Evolutionary conservation across 305 asterid genomes (phyloP).

Genomic region (Euphrasia arctica): DNA sequence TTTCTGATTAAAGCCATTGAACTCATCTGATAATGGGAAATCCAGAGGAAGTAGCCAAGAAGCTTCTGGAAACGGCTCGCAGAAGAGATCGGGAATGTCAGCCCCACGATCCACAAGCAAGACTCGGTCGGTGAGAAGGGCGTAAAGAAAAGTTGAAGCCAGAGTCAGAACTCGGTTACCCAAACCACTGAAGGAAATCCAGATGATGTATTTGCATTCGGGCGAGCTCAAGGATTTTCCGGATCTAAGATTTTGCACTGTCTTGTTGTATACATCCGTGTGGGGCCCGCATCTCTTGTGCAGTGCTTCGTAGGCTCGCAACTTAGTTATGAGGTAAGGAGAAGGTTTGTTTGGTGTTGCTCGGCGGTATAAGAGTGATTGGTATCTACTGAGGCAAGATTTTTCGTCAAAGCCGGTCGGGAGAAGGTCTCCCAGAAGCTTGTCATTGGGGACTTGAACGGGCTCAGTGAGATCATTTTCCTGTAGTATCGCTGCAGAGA

Average conservation of each 20-base stretch:
- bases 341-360: conserved; percentile 44
- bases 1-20: conserved; percentile 43
- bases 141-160: conserved; percentile 73
- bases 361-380: conserved; percentile 46
- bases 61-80: conserved; percentile 81
- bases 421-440: conserved; percentile 51
- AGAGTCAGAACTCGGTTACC: conserved; percentile 73
- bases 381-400: conserved; percentile 69
- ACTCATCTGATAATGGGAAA: conserved; percentile 43
- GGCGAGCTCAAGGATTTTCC: conserved; percentile 31
- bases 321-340: conserved; percentile 58
- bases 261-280: conserved; percentile 50
- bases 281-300: conserved; percentile 76
- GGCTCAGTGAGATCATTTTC: conserved; percentile 33
- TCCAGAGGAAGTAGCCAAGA: conserved; percentile 80
- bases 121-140: conserved; percentile 76
- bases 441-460: conserved; percentile 38
- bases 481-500: conserved; percentile 29
- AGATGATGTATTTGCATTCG: conserved; percentile 62
- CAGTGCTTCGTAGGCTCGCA: conserved; percentile 68
- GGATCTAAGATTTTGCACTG: conserved; percentile 42
- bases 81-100: conserved; percentile 67
- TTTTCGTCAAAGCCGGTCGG: conserved; percentile 54
- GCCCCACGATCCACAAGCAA: conserved; percentile 59
- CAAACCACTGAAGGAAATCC: conserved; percentile 69